A percentile compares a stretch with the other conserved stretches of the same genome.
Evolutionary conservation across 2,329 filamentous ascomycete genomes (phyloP).

Genomic region (Exophiala sp.): DNA sequence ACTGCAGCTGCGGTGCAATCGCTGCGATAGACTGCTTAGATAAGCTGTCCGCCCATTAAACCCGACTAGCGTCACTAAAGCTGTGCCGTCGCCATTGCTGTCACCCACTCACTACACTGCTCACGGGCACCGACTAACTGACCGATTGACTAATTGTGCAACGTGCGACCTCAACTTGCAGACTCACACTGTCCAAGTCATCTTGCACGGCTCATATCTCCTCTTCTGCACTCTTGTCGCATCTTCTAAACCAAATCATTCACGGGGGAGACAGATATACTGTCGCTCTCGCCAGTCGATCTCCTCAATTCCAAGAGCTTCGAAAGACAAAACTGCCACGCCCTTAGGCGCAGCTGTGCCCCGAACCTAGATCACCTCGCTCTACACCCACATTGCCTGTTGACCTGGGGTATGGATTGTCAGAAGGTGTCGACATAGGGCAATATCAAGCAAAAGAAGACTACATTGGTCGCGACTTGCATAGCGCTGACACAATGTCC

Average conservation of each 20-base stretch:
- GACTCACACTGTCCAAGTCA: neutral
- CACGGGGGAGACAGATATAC: neutral
- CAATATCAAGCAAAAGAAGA: conserved; percentile 5
- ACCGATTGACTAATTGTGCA: conserved; percentile 1
- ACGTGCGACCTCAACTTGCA: conserved; percentile 2
- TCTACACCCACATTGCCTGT: neutral
- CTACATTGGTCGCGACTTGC: conserved; percentile 8
- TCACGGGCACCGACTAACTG: neutral
- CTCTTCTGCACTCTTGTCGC: conserved; percentile 1
- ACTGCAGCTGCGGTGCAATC: neutral
- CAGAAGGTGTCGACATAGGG: conserved; percentile 8
- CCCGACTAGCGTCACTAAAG: neutral
- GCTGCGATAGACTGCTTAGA: no score
- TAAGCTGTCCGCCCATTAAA: neutral
- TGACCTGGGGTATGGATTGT: conserved; percentile 6
- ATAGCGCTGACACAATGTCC: conserved; percentile 17
- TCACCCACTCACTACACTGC: neutral
- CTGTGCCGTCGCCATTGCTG: no score
- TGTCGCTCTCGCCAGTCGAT: neutral
- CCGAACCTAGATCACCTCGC: neutral
- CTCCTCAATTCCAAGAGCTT: neutral
- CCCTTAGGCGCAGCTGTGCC: conserved; percentile 8
- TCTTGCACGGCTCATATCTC: neutral
- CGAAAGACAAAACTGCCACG: neutral
- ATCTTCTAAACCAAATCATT: neutral